Evolutionary conservation across 345 rosid genomes (phyloP), one percentile per base, ranked within the genome.

Genomic region (Citrus sinensis): DNA sequence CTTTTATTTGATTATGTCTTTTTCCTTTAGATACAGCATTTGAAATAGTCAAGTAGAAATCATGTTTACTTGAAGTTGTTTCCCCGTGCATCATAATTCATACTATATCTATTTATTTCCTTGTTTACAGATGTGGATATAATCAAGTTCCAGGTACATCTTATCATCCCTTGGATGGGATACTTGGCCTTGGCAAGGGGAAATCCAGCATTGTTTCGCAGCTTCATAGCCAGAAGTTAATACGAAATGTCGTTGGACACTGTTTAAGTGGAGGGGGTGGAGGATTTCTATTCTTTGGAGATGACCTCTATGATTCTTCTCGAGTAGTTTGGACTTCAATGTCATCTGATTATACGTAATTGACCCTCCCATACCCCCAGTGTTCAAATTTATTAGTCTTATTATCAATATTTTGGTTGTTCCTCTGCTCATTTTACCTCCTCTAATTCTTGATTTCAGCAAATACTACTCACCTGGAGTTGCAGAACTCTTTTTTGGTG

Each of bases 171-270:
- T 59, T 94, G 32, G 99, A 96, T 61, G 99, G 99, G 82, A 90
- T 94, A n/a, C 88, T 96, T 39, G 99, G 99, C 24, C 98, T 96
- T 30, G 98, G 99, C 27, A 94, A 83, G 78, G 99, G 99, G n/a
- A 88, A 86, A 84, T 77, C 95, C 66, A 91, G 98, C 92, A 84
- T 94, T 54, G 42, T 90, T 7, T 89, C 97, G 11, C 99, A 94
- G 87, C 98, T 96, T 78, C 84, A 87, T 68, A 79, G 83, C 51
- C 92, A 88, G 75, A 93, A 95, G 70, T 74, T 89, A 58, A 92
- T 90, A 70, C 72, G 80, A 32, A 96, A 96, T 70, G 93, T 94
- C 6, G 67, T 96, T 10, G 99, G 98, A 37, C 98, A 96, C 79
- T 96, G 99, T 83, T 75, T 96, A 42, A 94, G 97, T 34, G 85